phyloP scores from a whole-genome alignment of 83 land plant species.

The Picea engelmannii region DNA sequence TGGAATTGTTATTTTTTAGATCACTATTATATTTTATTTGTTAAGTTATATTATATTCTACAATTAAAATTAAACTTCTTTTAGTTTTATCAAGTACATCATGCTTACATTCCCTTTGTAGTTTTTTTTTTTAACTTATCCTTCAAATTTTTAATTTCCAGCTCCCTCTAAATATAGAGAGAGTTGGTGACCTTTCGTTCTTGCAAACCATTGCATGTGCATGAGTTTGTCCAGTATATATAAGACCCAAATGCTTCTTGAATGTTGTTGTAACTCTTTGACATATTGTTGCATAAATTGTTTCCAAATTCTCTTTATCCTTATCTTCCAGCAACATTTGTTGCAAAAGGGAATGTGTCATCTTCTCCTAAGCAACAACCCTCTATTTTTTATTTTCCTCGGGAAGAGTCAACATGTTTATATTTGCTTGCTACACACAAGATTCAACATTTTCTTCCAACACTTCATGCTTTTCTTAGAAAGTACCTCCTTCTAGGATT shows the following conservation, averaged over 20 bases:
- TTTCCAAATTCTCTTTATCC: constrained; percentile 66
- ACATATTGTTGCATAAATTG: constrained; percentile 59
- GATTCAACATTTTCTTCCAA: too few species aligned
- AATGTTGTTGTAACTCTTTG: constrained; percentile 92
- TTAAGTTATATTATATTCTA: too few species aligned
- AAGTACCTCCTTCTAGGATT: too few species aligned
- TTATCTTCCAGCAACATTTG: constrained; percentile 42
- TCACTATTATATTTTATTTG: too few species aligned
- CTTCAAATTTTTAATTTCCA: constrained; percentile 25
- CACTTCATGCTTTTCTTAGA: too few species aligned
- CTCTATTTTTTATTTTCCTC: too few species aligned
- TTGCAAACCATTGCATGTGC: constrained; percentile 66
- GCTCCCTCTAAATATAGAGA: constrained; percentile 63
- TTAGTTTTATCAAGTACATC: background rate
- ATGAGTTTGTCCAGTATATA: constrained; percentile 82
- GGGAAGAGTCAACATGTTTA: too few species aligned
- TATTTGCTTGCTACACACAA: too few species aligned
- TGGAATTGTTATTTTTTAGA: too few species aligned
- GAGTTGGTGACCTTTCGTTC: constrained; percentile 26
- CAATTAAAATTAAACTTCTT: too few species aligned
- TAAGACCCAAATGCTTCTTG: constrained; percentile 70
- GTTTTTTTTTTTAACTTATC: constrained; percentile 74
- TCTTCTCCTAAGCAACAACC: too few species aligned
- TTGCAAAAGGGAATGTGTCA: too few species aligned
- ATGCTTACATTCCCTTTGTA: constrained; percentile 66